Percentiles rank a stretch among this genome's conserved stretches.
These are phyloP conservation scores for Monosporascus cannonballus DNA, from an alignment of 2,329 filamentous ascomycete genomes.

Conservation along the genomic window DNA sequence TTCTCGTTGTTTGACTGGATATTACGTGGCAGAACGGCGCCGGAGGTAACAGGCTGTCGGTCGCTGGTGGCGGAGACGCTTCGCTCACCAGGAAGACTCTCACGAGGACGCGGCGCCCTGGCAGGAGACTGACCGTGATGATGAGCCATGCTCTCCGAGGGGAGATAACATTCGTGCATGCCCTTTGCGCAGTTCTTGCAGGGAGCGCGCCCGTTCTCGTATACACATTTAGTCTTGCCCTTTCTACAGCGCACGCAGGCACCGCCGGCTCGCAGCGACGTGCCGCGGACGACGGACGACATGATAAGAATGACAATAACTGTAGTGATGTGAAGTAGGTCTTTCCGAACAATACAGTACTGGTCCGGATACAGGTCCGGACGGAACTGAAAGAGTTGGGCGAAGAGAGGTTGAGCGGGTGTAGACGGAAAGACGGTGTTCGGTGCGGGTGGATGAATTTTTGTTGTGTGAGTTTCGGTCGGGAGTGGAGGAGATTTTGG, in stretches of 20 bases:
- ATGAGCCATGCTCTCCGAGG: conserved; percentile 54
- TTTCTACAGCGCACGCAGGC: conserved; percentile 59
- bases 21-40: conserved; percentile 37
- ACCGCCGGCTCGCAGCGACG: conserved; percentile 54
- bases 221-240: conserved; percentile 59
- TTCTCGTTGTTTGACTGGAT: conserved; percentile 45
- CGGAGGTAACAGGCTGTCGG: conserved; percentile 39
- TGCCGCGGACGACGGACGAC: conserved; percentile 48
- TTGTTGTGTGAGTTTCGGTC: conserved; percentile 22
- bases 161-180: conserved; percentile 58
- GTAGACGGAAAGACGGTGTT: conserved; percentile 24
- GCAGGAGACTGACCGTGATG: conserved; percentile 54
- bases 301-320: conserved; percentile 24
- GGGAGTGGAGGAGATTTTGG: conserved; percentile 22
- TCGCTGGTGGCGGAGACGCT: conserved; percentile 37
- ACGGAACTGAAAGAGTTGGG: conserved; percentile 15
- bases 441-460: conserved; percentile 24
- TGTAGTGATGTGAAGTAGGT: background rate
- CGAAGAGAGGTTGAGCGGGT: conserved; percentile 21
- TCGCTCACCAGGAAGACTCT: conserved; percentile 48
- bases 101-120: conserved; percentile 45
- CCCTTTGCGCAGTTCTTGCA: conserved; percentile 60
- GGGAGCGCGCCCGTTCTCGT: conserved; percentile 55
- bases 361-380: conserved; percentile 22
- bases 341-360: conserved; percentile 8